Evolutionary conservation across 169 alveolate species (phyloP).

Genomic region (Eimeria sp.): DNA sequence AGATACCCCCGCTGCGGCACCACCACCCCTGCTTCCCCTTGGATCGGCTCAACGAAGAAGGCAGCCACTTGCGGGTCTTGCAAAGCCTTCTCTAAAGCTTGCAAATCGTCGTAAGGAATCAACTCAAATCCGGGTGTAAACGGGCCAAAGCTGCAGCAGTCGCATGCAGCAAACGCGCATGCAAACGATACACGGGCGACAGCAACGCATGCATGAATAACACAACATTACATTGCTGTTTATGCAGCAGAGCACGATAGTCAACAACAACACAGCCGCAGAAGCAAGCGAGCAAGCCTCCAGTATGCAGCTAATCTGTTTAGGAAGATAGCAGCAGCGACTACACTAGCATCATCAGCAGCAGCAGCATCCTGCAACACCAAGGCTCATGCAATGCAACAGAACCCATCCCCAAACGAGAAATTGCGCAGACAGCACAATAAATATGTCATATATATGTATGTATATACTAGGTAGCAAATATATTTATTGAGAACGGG

Average conservation of each 20-base stretch:
- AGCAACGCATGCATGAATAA: not conserved
- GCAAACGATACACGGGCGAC: not conserved
- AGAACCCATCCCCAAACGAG: too few species aligned
- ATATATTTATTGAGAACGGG: too few species aligned
- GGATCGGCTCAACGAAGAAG: constrained; percentile 95
- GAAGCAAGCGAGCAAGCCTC: too few species aligned
- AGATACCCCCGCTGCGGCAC: constrained; percentile 94
- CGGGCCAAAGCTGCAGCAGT: constrained; percentile 81
- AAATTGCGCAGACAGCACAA: too few species aligned
- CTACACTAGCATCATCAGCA: too few species aligned
- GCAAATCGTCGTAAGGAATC: constrained; percentile 87
- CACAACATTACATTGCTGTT: not conserved
- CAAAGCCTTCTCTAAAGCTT: constrained; percentile 86
- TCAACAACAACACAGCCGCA: too few species aligned
- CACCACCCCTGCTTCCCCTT: constrained; percentile 98
- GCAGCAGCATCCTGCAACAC: too few species aligned
- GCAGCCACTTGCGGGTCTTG: constrained; percentile 93
- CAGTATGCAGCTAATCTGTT: too few species aligned
- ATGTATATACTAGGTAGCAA: too few species aligned
- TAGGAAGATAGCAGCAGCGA: too few species aligned
- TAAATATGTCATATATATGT: constrained; percentile 73
- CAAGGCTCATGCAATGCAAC: too few species aligned
- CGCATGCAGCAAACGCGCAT: not conserved
- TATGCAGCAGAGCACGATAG: too few species aligned
- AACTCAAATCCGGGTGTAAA: constrained; percentile 89